Evolutionary conservation across 1,284 basidiomycete species (phyloP).

Genomic region (Rhodotorula sp.): DNA sequence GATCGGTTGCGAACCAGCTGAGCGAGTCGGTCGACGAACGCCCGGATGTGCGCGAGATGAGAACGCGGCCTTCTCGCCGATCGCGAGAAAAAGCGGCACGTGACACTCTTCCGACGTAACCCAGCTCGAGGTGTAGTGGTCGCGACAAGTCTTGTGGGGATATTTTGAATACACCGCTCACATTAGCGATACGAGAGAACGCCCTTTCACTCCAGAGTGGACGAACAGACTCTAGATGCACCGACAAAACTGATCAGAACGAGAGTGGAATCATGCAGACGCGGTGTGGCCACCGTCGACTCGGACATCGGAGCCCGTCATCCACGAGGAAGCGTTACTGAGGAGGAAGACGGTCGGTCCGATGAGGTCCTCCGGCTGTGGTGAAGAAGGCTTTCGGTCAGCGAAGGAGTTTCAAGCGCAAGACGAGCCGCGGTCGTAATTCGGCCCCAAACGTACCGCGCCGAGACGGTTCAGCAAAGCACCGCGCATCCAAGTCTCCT

Average conservation of each 20-base stretch:
- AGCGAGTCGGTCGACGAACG: too few species aligned
- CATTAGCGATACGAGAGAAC: too few species aligned
- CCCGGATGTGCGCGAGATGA: too few species aligned
- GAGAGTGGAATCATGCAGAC: not conserved
- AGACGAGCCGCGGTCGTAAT: not conserved
- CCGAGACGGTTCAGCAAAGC: constrained; percentile 3
- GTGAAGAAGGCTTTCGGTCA: not conserved
- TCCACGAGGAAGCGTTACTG: constrained; percentile 1
- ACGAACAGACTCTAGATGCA: not conserved
- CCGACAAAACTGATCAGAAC: not conserved
- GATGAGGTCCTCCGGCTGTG: constrained; percentile 5
- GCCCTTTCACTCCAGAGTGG: not conserved
- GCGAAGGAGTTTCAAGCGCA: too few species aligned
- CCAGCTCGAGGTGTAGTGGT: too few species aligned
- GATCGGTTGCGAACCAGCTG: too few species aligned
- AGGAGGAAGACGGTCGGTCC: constrained; percentile 6
- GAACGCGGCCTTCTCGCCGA: too few species aligned
- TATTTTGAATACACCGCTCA: too few species aligned
- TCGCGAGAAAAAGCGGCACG: too few species aligned
- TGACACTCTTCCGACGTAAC: too few species aligned
- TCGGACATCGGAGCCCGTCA: constrained; percentile 4
- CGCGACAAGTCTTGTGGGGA: too few species aligned
- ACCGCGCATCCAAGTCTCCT: constrained; percentile 41
- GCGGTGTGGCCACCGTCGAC: constrained; percentile 2
- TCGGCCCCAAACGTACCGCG: not conserved